Base-by-base conservation (phyloP, 2,329 filamentous ascomycete species). In the Albifimbria verrucaria region DNA sequence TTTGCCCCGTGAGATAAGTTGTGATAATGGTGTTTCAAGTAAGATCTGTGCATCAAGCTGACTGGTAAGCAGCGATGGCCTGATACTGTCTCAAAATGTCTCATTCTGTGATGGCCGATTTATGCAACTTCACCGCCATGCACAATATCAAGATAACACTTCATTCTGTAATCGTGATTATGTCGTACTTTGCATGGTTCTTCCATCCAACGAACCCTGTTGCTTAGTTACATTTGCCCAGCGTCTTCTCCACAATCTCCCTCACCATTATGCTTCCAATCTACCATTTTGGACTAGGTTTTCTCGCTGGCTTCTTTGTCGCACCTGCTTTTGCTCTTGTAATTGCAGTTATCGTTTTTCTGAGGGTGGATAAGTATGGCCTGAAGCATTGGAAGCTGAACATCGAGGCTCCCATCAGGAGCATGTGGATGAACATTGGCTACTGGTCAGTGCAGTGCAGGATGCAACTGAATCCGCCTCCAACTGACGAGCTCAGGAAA, bases 391-490 rank as follows among this genome's bases (percentile, higher is more conserved):
- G 79, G 56, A 75, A 79, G 55, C 73, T 84, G 48, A 82, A 84
- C 58, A 56, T 81, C 21, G 65, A 71, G 18, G 62, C 78, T 1
- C 75, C 76, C 1, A 68, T 75, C 2, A 59, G 64, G 5, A 73
- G 72, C n/a, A 81, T 83, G 80, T 85, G 82, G 81, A 85, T 85
- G 80, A 85, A 84, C 52, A 76, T 85, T 68, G 82, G 81, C 1
- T 84, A 80, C 55, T 85, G 81, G 82, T 77, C 75, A 62, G 77
- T 70, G 2, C 39, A 10, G 21, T 15, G n/a, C 23, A 36, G 20
- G 41, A 18, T 17, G 11, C 21, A 26, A 24, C 18, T 25, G 11
- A 2, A 24, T 45, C 7, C 25, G 21, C 32, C 22, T 12, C 17
- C 7, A 11, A 15, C n/a, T 43, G 46, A 48, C n/a, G 17, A 15